phyloP scores from a whole-genome alignment of 2,329 filamentous ascomycete genomes.

The Monosporascus sp. region DNA sequence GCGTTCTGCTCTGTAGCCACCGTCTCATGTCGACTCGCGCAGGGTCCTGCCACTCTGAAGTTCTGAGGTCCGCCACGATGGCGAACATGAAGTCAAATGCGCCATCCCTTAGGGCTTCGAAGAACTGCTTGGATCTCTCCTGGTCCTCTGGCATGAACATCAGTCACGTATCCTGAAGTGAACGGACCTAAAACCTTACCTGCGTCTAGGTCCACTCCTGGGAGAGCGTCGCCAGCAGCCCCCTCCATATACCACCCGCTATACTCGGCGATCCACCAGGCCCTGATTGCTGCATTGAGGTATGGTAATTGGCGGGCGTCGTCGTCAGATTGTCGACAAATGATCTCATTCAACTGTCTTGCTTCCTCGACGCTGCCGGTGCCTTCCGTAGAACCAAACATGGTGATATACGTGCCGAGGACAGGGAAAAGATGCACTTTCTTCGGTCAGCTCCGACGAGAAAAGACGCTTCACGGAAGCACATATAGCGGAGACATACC shows the following conservation, averaged over 20 bases:
- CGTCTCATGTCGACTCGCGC: conserved; percentile 76
- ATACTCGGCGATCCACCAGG: conserved; percentile 91
- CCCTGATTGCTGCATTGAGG: conserved; percentile 71
- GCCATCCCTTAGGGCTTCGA: conserved; percentile 76
- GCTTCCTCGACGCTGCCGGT: conserved; percentile 63
- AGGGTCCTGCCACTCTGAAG: conserved; percentile 81
- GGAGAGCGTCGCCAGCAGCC: conserved; percentile 52
- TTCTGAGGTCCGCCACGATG: conserved; percentile 73
- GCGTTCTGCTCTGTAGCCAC: conserved; percentile 77
- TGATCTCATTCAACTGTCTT: conserved; percentile 61
- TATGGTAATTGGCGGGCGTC: conserved; percentile 67
- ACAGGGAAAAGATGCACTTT: conserved; percentile 78
- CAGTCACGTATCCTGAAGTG: conserved; percentile 13
- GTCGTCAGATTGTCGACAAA: conserved; percentile 63
- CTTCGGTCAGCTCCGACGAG: conserved; percentile 14
- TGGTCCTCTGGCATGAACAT: conserved; percentile 55
- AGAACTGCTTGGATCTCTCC: conserved; percentile 66
- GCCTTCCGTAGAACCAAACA: conserved; percentile 73
- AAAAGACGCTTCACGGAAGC: background rate
- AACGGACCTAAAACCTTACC: conserved; percentile 26
- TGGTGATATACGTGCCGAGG: conserved; percentile 69
- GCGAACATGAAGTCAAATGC: conserved; percentile 89
- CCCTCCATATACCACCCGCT: conserved; percentile 82
- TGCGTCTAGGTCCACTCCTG: conserved; percentile 59
- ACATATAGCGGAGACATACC: conserved; percentile 7